Percentiles rank a stretch among this genome's conserved stretches.
Evolutionary conservation across 768 basidiomycete genomes (phyloP).

Genomic region (Tulasnella sp.): DNA sequence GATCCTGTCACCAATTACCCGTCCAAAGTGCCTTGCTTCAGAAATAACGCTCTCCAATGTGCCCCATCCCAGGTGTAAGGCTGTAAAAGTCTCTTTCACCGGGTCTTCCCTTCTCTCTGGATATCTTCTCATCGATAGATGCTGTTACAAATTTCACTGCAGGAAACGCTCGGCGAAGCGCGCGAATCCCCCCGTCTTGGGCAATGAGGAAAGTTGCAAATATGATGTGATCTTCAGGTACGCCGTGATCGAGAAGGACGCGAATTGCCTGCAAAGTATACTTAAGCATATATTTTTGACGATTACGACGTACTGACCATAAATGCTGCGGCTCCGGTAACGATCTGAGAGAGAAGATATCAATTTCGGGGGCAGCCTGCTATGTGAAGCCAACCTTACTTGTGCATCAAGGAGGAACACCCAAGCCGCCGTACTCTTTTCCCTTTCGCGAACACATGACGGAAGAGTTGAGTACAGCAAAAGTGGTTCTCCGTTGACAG

Average conservation of each 20-base stretch:
- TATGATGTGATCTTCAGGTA: slow-evolving; percentile 70
- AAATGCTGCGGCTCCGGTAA: slow-evolving; percentile 83
- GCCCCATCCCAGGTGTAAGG: slow-evolving; percentile 71
- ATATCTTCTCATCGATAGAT: slow-evolving; percentile 66
- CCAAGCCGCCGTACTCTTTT: slow-evolving; percentile 54
- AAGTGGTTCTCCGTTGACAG: slow-evolving; percentile 73
- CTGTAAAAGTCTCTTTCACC: slow-evolving; percentile 55
- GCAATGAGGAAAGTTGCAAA: slow-evolving; percentile 87
- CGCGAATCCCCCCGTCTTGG: slow-evolving; percentile 62
- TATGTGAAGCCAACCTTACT: slow-evolving; percentile 28
- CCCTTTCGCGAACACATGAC: slow-evolving; percentile 49
- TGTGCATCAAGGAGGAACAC: slow-evolving; percentile 89
- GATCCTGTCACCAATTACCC: not conserved
- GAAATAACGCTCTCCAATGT: slow-evolving; percentile 43
- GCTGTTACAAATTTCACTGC: slow-evolving; percentile 73
- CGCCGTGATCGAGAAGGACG: slow-evolving; percentile 85
- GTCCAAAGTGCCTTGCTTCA: not conserved
- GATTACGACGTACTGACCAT: slow-evolving; percentile 35
- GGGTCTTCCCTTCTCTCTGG: slow-evolving; percentile 58
- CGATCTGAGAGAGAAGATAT: slow-evolving; percentile 44
- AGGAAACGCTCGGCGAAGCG: slow-evolving; percentile 77
- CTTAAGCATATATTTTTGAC: not conserved
- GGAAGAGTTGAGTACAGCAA: slow-evolving; percentile 78
- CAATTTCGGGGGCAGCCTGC: not conserved
- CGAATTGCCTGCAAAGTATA: slow-evolving; percentile 47